Conservation (phyloP, 1,139 yeast species). For the Candida albicans region DNA sequence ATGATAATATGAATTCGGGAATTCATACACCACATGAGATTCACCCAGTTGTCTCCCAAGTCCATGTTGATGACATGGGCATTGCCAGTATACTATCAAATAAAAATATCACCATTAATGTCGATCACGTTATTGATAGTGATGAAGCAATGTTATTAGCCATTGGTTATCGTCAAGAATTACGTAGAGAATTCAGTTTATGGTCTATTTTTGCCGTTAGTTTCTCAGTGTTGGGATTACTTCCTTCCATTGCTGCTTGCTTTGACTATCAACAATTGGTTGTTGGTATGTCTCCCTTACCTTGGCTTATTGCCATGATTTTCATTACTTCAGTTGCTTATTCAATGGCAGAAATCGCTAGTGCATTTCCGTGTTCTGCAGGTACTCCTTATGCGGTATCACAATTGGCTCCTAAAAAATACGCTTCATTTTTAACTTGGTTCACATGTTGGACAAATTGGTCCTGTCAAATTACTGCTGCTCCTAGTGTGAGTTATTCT, state of each 20-base stretch:
- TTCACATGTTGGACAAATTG: conserved; percentile 59
- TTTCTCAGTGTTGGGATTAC: conserved; percentile 68
- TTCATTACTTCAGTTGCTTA: conserved; percentile 53
- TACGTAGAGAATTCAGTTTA: conserved; percentile 65
- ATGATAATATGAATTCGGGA: conserved; percentile 11
- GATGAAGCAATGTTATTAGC: conserved; percentile 63
- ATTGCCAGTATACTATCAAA: conserved; percentile 44
- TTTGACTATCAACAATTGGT: conserved; percentile 54
- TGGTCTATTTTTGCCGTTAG: conserved; percentile 68
- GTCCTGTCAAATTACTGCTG: conserved; percentile 40
- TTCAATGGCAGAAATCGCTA: conserved; percentile 48
- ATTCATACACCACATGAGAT: conserved; percentile 17
- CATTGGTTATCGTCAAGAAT: conserved; percentile 73
- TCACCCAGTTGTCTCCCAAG: conserved; percentile 35
- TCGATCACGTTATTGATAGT: conserved; percentile 46
- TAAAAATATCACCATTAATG: conserved; percentile 38
- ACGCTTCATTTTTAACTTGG: conserved; percentile 58
- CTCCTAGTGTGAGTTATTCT: conserved; percentile 66
- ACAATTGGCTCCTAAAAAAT: conserved; percentile 54
- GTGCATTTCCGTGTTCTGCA: conserved; percentile 50
- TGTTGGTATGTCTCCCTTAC: conserved; percentile 54
- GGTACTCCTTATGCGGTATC: conserved; percentile 52
- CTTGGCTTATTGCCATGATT: conserved; percentile 52
- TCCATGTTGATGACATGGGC: conserved; percentile 41
- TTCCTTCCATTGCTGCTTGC: conserved; percentile 68